phyloP scores from a whole-genome alignment of 1,139 yeast species.

The Eremothecium coryli region DNA sequence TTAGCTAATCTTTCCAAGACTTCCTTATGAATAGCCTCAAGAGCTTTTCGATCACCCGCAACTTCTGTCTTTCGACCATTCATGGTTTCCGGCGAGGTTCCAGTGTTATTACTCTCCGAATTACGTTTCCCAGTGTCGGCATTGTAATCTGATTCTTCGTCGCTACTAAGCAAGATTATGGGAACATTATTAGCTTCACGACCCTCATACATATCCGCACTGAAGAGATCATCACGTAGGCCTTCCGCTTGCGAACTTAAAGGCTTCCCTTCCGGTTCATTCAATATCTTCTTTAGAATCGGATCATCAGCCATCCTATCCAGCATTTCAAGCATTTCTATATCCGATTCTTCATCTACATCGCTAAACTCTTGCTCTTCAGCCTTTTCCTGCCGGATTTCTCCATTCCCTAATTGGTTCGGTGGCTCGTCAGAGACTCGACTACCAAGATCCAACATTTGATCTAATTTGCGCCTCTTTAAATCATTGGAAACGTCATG shows the following conservation, averaged over 20 bases:
- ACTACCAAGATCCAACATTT: too few species aligned
- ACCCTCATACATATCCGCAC: neutral
- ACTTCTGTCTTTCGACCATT: too few species aligned
- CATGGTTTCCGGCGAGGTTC: too few species aligned
- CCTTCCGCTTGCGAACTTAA: neutral
- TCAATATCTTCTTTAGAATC: neutral
- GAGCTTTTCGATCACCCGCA: neutral
- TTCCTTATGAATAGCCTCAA: neutral
- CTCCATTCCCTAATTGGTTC: too few species aligned
- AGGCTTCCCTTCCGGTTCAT: neutral
- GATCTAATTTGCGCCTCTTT: too few species aligned
- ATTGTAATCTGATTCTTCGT: conserved; percentile 1
- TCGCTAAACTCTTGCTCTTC: too few species aligned
- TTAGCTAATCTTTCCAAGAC: neutral
- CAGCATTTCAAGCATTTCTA: neutral
- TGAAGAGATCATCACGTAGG: neutral
- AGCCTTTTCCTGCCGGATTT: too few species aligned
- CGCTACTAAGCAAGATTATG: conserved; percentile 1
- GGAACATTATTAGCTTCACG: neutral
- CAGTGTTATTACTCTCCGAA: too few species aligned
- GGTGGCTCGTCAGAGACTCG: too few species aligned
- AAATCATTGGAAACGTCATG: too few species aligned
- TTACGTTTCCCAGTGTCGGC: neutral
- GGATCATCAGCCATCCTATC: neutral
- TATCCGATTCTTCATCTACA: too few species aligned